phyloP scores from a whole-genome alignment of 2,329 filamentous ascomycete species.

The Aureobasidium sp. region DNA sequence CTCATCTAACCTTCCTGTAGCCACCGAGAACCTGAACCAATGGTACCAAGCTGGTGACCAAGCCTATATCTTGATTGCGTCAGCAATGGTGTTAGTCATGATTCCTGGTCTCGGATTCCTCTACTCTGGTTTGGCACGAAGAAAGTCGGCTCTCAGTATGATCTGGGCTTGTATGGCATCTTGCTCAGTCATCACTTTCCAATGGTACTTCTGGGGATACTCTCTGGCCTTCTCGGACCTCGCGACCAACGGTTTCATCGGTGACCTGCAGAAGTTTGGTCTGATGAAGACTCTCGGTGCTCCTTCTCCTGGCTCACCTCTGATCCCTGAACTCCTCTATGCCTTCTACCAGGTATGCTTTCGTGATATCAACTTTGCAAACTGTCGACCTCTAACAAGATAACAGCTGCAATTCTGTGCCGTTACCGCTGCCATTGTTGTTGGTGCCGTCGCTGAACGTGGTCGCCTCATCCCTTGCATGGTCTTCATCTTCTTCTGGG shows the following conservation, averaged over 20 bases:
- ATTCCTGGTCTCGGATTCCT: slow-evolving; percentile 93
- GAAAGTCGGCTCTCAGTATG: slow-evolving; percentile 94
- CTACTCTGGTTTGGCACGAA: slow-evolving; percentile 92
- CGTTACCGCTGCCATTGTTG: slow-evolving; percentile 83
- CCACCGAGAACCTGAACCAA: slow-evolving; percentile 83
- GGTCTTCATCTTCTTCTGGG: slow-evolving; percentile 95
- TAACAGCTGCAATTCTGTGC: slow-evolving; percentile 90
- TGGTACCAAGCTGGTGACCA: slow-evolving; percentile 90
- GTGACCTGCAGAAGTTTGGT: slow-evolving; percentile 82
- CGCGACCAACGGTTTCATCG: slow-evolving; percentile 84
- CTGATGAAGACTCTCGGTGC: slow-evolving; percentile 73
- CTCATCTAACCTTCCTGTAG: slow-evolving; percentile 40
- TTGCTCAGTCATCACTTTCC: slow-evolving; percentile 83
- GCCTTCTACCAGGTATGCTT: slow-evolving; percentile 77
- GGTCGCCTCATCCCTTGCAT: slow-evolving; percentile 87
- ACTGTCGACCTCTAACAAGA: background rate
- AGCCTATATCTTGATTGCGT: slow-evolving; percentile 82
- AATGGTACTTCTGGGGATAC: slow-evolving; percentile 99
- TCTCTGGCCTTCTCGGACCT: slow-evolving; percentile 82
- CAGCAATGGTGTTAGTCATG: slow-evolving; percentile 95
- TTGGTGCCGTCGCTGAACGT: slow-evolving; percentile 88
- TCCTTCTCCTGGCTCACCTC: slow-evolving; percentile 80
- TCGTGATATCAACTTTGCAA: background rate
- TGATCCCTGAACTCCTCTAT: slow-evolving; percentile 85
- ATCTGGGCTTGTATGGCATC: slow-evolving; percentile 98